phyloP scores from a whole-genome alignment of 192 early-diverging fungal genomes.

The Coemansia sp. region DNA sequence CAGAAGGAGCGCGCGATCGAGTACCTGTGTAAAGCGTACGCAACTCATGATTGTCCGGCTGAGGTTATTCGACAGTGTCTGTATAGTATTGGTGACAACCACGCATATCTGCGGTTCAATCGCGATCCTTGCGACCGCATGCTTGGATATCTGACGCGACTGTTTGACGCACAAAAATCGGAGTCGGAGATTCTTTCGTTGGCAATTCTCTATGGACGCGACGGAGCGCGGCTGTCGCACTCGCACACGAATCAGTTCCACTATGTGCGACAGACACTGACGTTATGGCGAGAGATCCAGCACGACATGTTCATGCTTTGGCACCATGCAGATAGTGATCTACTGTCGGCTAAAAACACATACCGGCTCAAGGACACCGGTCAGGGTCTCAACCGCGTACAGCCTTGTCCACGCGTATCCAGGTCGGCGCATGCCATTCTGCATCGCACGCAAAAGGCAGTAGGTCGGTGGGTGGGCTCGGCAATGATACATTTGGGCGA shows the following conservation, averaged over 20 bases:
- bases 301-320: conserved; percentile 99
- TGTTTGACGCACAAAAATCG: conserved; percentile 65
- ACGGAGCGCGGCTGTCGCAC: conserved; percentile 89
- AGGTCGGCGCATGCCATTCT: conserved; percentile 73
- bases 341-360: conserved; percentile 65
- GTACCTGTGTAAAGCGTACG: conserved; percentile 76
- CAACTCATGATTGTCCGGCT: conserved; percentile 54
- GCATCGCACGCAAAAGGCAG: conserved; percentile 61
- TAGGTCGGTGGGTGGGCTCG: conserved; percentile 90
- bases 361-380: conserved; percentile 96
- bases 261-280: conserved; percentile 91
- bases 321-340: conserved; percentile 84
- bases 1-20: conserved; percentile 93
- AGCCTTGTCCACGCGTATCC: conserved; percentile 80
- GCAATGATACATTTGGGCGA: conserved; percentile 97
- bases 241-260: conserved; percentile 90
- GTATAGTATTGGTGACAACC: conserved; percentile 98
- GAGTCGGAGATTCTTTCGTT: conserved; percentile 69
- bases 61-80: conserved; percentile 82
- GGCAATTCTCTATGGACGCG: conserved; percentile 76
- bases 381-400: conserved; percentile 95
- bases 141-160: conserved; percentile 67
- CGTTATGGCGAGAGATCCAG: conserved; percentile 93
- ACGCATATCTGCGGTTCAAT: conserved; percentile 85
- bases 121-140: conserved; percentile 96